Base-by-base conservation (phyloP, 1,139 yeast species). In the Scheffersomyces cryptocercus region DNA sequence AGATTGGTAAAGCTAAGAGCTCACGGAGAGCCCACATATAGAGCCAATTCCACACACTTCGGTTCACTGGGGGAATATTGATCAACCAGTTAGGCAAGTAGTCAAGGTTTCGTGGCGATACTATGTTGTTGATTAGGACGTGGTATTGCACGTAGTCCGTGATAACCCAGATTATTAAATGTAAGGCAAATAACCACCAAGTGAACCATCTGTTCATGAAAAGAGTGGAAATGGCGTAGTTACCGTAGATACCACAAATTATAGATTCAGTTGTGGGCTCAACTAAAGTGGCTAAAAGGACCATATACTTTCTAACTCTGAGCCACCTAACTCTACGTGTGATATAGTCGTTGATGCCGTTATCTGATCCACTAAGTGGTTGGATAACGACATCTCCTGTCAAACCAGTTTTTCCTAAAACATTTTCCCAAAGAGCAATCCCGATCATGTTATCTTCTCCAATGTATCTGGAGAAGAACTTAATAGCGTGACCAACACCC, bases 371-470 rank as follows among this genome's bases (percentile, higher is more conserved):
- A 40, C 76, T 75, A 34, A 88, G 67, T 0, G 97, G 97, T 59
- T 89, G 97, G 8, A 88, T 68, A 3, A 85, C 96, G 35, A 82
- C 77, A 56, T 89, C 96, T 1, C 87, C 81, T 0, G 93, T 84
- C 72, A 89, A 71, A 0, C 86, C 89, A 0, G 96, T 88, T 47
- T 93, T 73, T 5, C 88, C 89, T 31, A 58, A 47, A 28, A 88
- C 83, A 46, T 66, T 67, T 42, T 82, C 83, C 96, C 96, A 90
- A 13, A 89, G 61, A 1, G 91, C 88, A 42, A 87, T 88, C 8
- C 89, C 96, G 51, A 89, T 88, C 95, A 89, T 87, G 61, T 89
- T 89, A 63, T 89, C 97, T 59, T 89, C 97, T 3, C 96, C 96
- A 57, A 90, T 89, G 61, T 85, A 90, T 47, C 83, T 72, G 7